Evolutionary conservation across 2,329 filamentous ascomycete species (phyloP).

Genomic region (Cordyceps pruinosa): DNA sequence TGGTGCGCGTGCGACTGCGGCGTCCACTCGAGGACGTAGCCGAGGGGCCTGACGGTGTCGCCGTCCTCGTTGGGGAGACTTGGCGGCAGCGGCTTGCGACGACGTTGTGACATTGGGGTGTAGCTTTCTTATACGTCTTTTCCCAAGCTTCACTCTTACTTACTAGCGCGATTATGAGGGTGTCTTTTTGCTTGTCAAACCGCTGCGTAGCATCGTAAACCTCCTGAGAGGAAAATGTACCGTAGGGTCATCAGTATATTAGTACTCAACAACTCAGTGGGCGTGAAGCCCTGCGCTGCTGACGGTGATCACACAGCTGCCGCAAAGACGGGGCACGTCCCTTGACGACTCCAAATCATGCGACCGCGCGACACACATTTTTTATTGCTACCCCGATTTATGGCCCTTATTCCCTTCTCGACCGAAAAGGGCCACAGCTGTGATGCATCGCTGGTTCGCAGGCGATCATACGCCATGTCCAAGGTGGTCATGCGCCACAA

Average conservation of each 20-base stretch:
- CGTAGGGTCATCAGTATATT: not conserved
- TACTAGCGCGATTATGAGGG: too few species aligned
- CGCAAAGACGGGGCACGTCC: not conserved
- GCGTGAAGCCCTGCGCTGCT: too few species aligned
- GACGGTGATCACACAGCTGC: slow-evolving; percentile 1
- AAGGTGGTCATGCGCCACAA: slow-evolving; percentile 5
- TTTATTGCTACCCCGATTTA: not conserved
- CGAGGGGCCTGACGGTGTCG: slow-evolving; percentile 6
- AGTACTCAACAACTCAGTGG: not conserved
- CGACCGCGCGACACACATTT: not conserved
- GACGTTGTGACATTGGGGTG: slow-evolving; percentile 2
- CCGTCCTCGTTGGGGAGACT: not conserved
- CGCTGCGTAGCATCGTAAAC: not conserved
- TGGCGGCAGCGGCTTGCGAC: not conserved
- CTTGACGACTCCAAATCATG: not conserved
- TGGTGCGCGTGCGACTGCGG: slow-evolving; percentile 9
- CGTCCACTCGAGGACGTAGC: slow-evolving; percentile 16
- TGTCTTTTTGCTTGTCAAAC: not conserved
- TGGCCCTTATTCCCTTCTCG: not conserved
- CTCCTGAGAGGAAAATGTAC: not conserved
- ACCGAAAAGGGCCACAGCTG: not conserved
- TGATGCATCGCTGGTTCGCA: not conserved
- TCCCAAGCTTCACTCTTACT: not conserved
- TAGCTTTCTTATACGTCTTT: not conserved
- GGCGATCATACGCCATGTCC: not conserved